Evolutionary conservation across 2,329 filamentous ascomycete genomes (phyloP), one percentile per base, ranked within the genome.

Genomic region (Beauveria scarabaeidicola): DNA sequence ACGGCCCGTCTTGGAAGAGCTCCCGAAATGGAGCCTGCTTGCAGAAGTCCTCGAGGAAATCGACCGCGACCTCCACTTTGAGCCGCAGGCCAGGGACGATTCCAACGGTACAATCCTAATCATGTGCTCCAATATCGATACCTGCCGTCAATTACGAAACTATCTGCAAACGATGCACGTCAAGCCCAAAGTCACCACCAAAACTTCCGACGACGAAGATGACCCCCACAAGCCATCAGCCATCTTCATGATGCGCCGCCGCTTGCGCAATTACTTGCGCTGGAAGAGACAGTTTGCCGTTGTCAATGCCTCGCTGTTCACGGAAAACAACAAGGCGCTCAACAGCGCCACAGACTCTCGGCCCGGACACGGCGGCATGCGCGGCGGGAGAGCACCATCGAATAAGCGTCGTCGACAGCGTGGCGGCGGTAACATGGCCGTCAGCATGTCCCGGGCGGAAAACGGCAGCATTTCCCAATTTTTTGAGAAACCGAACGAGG

Each of bases 41-140:
- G 88, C 90, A n/a, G 91, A 97, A 60, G 87, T 97, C 0, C 76
- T 99, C 5, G 88, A 93, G 63, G 94, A 99, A 73, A 96, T 99
- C 65, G 94, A 97, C 68, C 84, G 87, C 57, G 92, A 96, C 68
- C 80, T 91, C 17, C 94, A 95, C 70, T 87, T 95, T 68, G 92
- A 95, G 63, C 88, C 90, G 6, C 76, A 79, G 9, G 75, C 80
- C n/a, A 80, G 83, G 59, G 91, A 94, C 70, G 90, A 91, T 67
- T 96, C 91, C 0, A 96, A 91, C 69, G 89, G 90, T n/a, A 90
- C 90, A 2, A 91, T 96, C 53, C 77, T 99, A 38, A 90, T 99
- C 70, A 97, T 99, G 94, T 97, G 93, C 69, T 87, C 88, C 27
- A 93, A 96, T 67, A 85, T 89, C 60, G 85, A 86, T 59, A 96